Evolutionary conservation across 2,329 filamentous ascomycete genomes (phyloP).

Genomic region (Microcera coccophila): DNA sequence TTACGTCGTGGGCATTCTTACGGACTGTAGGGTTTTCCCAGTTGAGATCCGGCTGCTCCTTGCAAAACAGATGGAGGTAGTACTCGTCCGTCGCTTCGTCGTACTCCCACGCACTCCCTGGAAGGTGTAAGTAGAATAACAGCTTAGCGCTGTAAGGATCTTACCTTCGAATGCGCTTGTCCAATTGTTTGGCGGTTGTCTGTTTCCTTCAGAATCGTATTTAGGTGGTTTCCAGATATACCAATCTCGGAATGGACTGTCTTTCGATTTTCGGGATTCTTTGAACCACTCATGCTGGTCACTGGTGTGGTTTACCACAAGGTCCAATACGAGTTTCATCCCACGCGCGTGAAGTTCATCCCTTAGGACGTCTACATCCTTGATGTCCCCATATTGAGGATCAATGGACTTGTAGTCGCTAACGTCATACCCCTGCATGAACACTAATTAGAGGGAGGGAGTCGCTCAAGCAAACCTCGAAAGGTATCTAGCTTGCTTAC

Average conservation of each 20-base stretch:
- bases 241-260: conserved; percentile 55
- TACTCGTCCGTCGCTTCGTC: conserved; percentile 48
- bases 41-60: conserved; percentile 72
- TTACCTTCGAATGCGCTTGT: conserved; percentile 37
- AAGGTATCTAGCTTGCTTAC: too few species aligned
- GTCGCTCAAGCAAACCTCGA: too few species aligned
- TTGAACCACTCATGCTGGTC: conserved; percentile 57
- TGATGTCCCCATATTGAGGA: conserved; percentile 61
- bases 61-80: conserved; percentile 66
- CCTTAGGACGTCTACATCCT: conserved; percentile 62
- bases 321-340: conserved; percentile 68
- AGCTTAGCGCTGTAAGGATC: not conserved
- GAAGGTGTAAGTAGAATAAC: not conserved
- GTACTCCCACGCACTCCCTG: conserved; percentile 46
- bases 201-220: conserved; percentile 53
- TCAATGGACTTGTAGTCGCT: conserved; percentile 65
- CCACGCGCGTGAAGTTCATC: conserved; percentile 56
- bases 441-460: too few species aligned
- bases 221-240: conserved; percentile 63
- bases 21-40: conserved; percentile 68
- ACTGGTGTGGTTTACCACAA: conserved; percentile 70
- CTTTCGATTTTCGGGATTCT: conserved; percentile 50
- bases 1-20: conserved; percentile 62
- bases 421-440: conserved; percentile 60
- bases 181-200: conserved; percentile 61